phyloP scores from a whole-genome alignment of 306 rosid species.

The Ormosia semicastrata region DNA sequence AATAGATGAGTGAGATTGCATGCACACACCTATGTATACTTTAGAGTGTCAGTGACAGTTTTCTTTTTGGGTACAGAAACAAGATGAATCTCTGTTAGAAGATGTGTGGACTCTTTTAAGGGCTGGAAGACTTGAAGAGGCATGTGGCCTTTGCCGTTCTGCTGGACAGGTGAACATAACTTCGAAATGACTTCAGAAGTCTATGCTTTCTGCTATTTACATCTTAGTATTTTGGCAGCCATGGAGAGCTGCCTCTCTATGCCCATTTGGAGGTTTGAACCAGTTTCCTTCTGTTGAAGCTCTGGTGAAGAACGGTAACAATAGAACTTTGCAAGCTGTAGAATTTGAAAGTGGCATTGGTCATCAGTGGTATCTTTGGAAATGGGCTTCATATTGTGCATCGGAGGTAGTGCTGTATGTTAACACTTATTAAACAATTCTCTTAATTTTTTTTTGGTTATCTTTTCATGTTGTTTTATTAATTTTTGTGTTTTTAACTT shows the following conservation, averaged over 20 bases:
- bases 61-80: conserved; percentile 59
- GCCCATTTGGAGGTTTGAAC: conserved; percentile 82
- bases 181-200: conserved; percentile 10
- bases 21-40: not conserved
- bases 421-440: conserved; percentile 6
- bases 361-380: conserved; percentile 97
- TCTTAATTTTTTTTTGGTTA: not conserved
- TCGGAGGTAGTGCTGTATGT: conserved; percentile 72
- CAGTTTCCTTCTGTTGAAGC: conserved; percentile 87
- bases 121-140: conserved; percentile 97
- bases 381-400: conserved; percentile 97
- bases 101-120: conserved; percentile 93
- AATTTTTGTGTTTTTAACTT: conserved; percentile 20
- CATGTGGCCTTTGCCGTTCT: conserved; percentile 86
- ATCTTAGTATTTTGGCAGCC: conserved; percentile 55
- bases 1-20: conserved; percentile 6
- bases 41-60: not conserved
- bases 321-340: conserved; percentile 88
- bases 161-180: conserved; percentile 81
- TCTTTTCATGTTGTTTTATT: not conserved
- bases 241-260: conserved; percentile 95
- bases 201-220: conserved; percentile 29
- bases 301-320: conserved; percentile 71
- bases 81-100: conserved; percentile 95
- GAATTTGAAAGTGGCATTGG: conserved; percentile 94